Conservation (phyloP, 2,329 filamentous ascomycete genomes). For the Hypoxylon sp. region DNA sequence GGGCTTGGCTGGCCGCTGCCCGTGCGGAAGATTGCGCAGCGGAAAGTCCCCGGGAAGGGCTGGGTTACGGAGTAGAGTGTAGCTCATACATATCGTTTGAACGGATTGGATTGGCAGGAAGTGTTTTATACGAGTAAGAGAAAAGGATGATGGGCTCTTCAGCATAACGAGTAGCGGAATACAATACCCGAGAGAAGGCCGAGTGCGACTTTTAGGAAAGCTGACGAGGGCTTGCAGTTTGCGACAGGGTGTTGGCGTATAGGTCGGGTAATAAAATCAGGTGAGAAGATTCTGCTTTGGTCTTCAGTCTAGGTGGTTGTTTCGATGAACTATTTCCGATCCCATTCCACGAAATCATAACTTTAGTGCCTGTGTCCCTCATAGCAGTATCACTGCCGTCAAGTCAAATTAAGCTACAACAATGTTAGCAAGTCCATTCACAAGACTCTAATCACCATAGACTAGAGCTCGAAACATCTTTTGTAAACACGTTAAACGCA, state of each 20-base stretch:
- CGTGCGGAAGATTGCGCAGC: slow-evolving; percentile 86
- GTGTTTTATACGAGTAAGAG: slow-evolving; percentile 79
- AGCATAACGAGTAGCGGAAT: slow-evolving; percentile 86
- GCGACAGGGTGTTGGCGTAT: not conserved
- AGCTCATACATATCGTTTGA: not conserved
- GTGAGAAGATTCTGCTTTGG: not conserved
- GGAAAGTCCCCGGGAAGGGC: slow-evolving; percentile 75
- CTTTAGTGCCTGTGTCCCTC: not conserved
- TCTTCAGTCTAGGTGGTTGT: not conserved
- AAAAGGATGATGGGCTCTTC: slow-evolving; percentile 81
- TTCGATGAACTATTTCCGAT: not conserved
- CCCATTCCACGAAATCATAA: not conserved
- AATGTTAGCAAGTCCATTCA: too few species aligned
- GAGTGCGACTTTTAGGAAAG: slow-evolving; percentile 83
- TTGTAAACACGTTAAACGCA: too few species aligned
- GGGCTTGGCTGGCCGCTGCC: slow-evolving; percentile 86
- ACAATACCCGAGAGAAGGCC: slow-evolving; percentile 80
- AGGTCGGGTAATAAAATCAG: not conserved
- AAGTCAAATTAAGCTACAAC: not conserved
- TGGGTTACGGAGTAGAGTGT: slow-evolving; percentile 75
- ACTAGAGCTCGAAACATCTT: not conserved
- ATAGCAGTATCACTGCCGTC: not conserved
- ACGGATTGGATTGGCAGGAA: not conserved
- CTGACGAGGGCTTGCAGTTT: slow-evolving; percentile 56
- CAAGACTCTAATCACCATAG: not conserved